These are phyloP conservation scores for Ceriops tagal DNA, from an alignment of 345 rosid genomes.

Conservation along the genomic window DNA sequence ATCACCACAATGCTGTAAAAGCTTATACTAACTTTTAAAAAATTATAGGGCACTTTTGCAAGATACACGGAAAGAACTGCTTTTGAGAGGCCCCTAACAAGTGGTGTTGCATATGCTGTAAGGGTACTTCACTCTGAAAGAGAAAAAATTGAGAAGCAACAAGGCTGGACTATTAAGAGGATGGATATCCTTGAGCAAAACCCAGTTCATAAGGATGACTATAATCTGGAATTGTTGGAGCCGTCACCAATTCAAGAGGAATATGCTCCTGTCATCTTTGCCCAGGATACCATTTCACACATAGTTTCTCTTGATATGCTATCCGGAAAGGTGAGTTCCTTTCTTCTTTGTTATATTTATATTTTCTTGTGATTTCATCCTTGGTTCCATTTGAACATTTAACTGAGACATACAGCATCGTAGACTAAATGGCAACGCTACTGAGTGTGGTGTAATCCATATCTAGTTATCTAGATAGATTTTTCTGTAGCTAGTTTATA, in stretches of 20 bases:
- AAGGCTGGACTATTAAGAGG: constrained; percentile 87
- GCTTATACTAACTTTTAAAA: constrained; percentile 32
- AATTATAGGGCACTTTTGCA: constrained; percentile 70
- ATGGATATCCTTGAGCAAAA: constrained; percentile 69
- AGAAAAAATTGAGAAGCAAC: constrained; percentile 85
- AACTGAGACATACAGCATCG: no score
- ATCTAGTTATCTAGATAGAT: not conserved
- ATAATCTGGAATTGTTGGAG: constrained; percentile 51
- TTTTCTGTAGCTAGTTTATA: not conserved
- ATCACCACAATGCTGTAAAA: constrained; percentile 12
- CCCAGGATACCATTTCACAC: constrained; percentile 90
- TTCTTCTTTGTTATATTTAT: constrained; percentile 9
- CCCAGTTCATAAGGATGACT: constrained; percentile 80
- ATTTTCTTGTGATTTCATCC: not conserved
- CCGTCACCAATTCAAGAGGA: constrained; percentile 83
- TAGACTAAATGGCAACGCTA: no score
- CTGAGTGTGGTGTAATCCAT: not conserved
- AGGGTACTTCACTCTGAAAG: constrained; percentile 89
- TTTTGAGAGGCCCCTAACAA: constrained; percentile 96
- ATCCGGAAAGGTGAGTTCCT: constrained; percentile 74
- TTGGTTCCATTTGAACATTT: not conserved
- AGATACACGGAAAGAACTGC: constrained; percentile 93
- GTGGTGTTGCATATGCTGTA: constrained; percentile 96
- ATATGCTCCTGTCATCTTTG: constrained; percentile 98
- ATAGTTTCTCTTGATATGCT: constrained; percentile 89